These are phyloP conservation scores for Paramecium bursaria DNA, from an alignment of 73 alveolate species.

Conservation along the genomic window DNA sequence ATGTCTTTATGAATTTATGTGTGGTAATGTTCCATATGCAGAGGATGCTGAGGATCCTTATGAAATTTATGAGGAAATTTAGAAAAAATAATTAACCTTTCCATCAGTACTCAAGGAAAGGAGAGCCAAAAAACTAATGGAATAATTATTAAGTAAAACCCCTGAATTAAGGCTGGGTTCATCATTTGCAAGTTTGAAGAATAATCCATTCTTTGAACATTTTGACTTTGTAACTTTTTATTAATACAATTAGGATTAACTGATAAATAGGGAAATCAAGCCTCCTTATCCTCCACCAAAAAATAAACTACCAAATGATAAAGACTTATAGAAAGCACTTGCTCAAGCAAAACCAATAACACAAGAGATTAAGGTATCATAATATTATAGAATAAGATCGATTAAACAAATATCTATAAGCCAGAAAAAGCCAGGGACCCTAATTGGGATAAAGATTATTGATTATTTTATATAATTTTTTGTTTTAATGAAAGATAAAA, in stretches of 20 bases:
- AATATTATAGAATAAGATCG: conserved; percentile 17
- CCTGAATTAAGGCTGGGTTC: conserved; percentile 67
- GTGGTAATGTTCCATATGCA: conserved; percentile 73
- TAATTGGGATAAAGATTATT: conserved; percentile 66
- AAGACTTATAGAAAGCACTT: conserved; percentile 58
- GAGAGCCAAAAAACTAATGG: conserved; percentile 59
- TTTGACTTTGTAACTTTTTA: conserved; percentile 41
- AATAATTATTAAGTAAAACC: conserved; percentile 59
- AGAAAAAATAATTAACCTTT: conserved; percentile 41
- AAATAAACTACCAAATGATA: conserved; percentile 50
- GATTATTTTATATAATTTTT: no score
- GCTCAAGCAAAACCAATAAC: not conserved
- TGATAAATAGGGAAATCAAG: conserved; percentile 54
- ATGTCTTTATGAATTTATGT: conserved; percentile 71
- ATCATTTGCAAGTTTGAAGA: conserved; percentile 46
- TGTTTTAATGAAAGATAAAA: no score
- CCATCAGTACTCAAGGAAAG: conserved; percentile 53
- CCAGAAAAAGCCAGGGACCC: conserved; percentile 60
- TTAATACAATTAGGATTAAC: no score
- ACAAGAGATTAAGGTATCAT: conserved; percentile 54
- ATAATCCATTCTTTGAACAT: conserved; percentile 41
- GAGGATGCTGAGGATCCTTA: conserved; percentile 71
- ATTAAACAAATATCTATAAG: not conserved
- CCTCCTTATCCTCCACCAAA: conserved; percentile 60
- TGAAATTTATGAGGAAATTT: conserved; percentile 60